Evolutionary conservation across 2,329 filamentous ascomycete genomes (phyloP), one percentile per base, ranked within the genome.

Genomic region (Hypoxylon sp.): DNA sequence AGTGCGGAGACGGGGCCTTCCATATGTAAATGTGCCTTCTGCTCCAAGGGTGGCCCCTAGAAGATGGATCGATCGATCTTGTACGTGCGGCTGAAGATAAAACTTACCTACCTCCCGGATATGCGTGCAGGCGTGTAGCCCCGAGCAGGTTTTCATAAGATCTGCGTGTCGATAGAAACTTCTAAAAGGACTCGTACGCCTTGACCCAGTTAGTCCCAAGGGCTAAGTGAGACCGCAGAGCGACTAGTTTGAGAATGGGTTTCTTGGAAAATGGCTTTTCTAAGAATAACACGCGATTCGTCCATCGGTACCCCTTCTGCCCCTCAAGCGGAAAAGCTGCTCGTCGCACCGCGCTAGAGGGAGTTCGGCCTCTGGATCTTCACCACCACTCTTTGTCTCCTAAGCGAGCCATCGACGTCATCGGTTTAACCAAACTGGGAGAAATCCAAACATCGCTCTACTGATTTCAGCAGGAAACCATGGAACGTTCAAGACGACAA

Each of bases 351-450:
- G 36, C 64, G 55, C 57, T 64, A 68, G 24, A 58, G 45, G 22
- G 16, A 14, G 55, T 61, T 54, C 59, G 53, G 56, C 30, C 24
- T 52, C 53, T 64, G 16, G 56, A 59, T 66, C 45, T 51, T 59
- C 52, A 53, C 28, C 33, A 57, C 38, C 22, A 53, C 49, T 28
- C 54, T 52, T 58, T 59, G 48, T 67, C n/a, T 36, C 51, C 53
- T 22, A 40, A n/a, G 40, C 36, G 24, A 55, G 58, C 65, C 61
- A 63, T 61, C 63, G 57, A 69, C 65, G 68, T 70, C 68, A 70
- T 70, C 20, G 44, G 30, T 33, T 50, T 28, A 33, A 26, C 16
- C 24, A 52, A 40, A 52, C 26, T 45, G 16, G 26, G 18, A 36
- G 50, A 40, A 57, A 26, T 28, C 24, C 16, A 33, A 45, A 20